Percentiles rank a stretch among this genome's conserved stretches.
These are phyloP conservation scores for Candida sojae DNA, from an alignment of 1,139 yeast genomes.

Conservation along the genomic window DNA sequence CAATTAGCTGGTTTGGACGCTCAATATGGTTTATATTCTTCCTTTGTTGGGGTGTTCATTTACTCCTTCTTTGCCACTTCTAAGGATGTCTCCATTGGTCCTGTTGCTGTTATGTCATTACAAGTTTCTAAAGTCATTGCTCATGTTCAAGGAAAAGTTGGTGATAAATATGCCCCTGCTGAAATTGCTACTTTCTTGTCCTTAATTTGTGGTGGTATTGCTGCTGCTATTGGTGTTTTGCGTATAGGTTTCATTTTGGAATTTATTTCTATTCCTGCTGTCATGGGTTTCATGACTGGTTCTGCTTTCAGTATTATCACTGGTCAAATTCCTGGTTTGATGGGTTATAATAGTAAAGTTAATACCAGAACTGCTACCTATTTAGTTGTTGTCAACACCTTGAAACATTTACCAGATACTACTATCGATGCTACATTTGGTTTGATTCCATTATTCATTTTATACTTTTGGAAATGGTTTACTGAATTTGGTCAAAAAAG, in stretches of 20 bases:
- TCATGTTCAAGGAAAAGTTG: slow-evolving; percentile 48
- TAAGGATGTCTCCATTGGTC: slow-evolving; percentile 94
- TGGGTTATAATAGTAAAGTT: slow-evolving; percentile 71
- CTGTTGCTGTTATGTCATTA: slow-evolving; percentile 94
- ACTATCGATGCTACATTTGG: slow-evolving; percentile 90
- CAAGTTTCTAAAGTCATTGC: slow-evolving; percentile 81
- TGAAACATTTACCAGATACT: slow-evolving; percentile 70
- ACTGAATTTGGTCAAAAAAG: slow-evolving; percentile 62
- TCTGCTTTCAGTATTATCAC: slow-evolving; percentile 80
- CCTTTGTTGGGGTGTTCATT: slow-evolving; percentile 87
- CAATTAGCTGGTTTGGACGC: slow-evolving; percentile 79
- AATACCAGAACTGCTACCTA: slow-evolving; percentile 76
- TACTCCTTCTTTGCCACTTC: slow-evolving; percentile 93
- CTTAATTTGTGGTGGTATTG: slow-evolving; percentile 80
- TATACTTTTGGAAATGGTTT: slow-evolving; percentile 66
- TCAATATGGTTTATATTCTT: slow-evolving; percentile 86
- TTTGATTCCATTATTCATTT: slow-evolving; percentile 64
- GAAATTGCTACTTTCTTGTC: slow-evolving; percentile 80
- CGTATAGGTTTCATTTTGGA: slow-evolving; percentile 88
- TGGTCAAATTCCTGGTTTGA: slow-evolving; percentile 85
- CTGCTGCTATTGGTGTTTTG: slow-evolving; percentile 78
- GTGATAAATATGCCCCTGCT: slow-evolving; percentile 52
- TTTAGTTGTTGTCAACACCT: slow-evolving; percentile 65
- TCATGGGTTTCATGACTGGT: slow-evolving; percentile 94
- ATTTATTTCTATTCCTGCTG: slow-evolving; percentile 88